Conservation (phyloP, 106 monocot species). For the Narthecium ossifragum region DNA sequence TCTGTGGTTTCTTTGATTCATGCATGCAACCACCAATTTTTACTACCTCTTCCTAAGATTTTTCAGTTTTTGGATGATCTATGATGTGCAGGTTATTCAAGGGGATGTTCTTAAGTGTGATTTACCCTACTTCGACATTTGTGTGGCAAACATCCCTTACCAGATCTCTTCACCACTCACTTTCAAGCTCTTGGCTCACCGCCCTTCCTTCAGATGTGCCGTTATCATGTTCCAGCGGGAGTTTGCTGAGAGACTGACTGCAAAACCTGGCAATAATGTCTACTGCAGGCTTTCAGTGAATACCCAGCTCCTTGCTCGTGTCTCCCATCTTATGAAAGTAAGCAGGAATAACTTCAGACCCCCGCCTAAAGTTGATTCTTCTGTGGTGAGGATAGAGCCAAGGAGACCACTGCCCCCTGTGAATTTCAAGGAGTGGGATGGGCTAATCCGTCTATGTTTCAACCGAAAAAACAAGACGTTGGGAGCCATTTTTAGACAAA, state of each 20-base stretch:
- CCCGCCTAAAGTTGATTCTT: conserved; percentile 94
- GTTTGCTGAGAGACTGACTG: conserved; percentile 81
- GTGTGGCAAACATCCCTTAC: conserved; percentile 95
- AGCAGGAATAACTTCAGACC: conserved; percentile 90
- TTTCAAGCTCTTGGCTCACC: conserved; percentile 83
- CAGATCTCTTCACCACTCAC: conserved; percentile 94
- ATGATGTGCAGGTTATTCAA: conserved; percentile 91
- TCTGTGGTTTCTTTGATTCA: no score
- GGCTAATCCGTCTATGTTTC: conserved; percentile 74
- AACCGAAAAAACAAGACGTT: conserved; percentile 91
- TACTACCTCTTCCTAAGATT: no score
- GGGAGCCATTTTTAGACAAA: conserved; percentile 74
- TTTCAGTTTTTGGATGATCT: no score
- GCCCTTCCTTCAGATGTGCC: conserved; percentile 68
- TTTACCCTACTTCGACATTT: conserved; percentile 95
- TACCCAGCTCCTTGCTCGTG: conserved; percentile 71
- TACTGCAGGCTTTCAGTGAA: conserved; percentile 89
- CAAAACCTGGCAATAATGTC: conserved; percentile 71
- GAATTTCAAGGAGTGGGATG: conserved; percentile 95
- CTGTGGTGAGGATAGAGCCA: conserved; percentile 92
- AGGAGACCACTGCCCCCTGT: conserved; percentile 69
- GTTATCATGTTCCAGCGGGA: conserved; percentile 93
- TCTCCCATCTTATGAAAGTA: conserved; percentile 84
- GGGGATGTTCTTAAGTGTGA: conserved; percentile 89
- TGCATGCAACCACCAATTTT: no score